Base-by-base conservation (phyloP, 2,329 filamentous ascomycete genomes). In the Fonsecaea pedrosoi region DNA sequence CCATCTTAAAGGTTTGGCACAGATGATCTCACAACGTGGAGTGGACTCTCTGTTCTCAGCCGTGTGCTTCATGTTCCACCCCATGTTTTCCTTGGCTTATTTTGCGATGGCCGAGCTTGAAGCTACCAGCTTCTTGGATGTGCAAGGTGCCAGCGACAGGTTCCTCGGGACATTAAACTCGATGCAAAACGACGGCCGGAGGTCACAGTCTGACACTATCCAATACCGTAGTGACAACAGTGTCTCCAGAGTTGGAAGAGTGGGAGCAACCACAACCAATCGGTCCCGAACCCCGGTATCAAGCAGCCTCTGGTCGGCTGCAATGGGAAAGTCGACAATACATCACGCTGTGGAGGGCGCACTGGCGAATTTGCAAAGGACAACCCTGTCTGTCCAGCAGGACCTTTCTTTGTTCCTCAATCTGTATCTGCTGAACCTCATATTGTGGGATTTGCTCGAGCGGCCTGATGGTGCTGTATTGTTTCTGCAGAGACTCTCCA, bases 21-120 rank as follows among this genome's bases (percentile, higher is more conserved):
- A 59, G 56, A 59, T 59, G 56, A 59, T 35, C 35, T 9, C 30
- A 1, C 15, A 55, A 54, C 53, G 53, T 21, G 53, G 53, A 55
- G 30, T 55, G 8, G 30, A 18, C 7, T 34, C 30, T 1, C 34
- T 55, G 30, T 55, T 55, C 34, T 35, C 53, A 3, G 7, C 13
- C 13, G 25, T 55, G 30, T 55, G 53, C 53, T 55, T 55, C 53
- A 55, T 35, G 53, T 55, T 35, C 53, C 53, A 55, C 5, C 53
- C 53, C 3, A 55, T 55, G 53, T 55, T 55, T 35, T 55, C 30
- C 34, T 37, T 55, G 34, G 53, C 30, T 7, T 55, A 34, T 55
- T 55, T 55, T 37, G n/a, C 30, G 1, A 34, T 55, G 53, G 53
- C 53, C 30, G 53, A 55, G 34, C 53, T 55, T 34, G 53, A 55